phyloP scores from a whole-genome alignment of 331 rosid genomes.

The Malus hybrid region DNA sequence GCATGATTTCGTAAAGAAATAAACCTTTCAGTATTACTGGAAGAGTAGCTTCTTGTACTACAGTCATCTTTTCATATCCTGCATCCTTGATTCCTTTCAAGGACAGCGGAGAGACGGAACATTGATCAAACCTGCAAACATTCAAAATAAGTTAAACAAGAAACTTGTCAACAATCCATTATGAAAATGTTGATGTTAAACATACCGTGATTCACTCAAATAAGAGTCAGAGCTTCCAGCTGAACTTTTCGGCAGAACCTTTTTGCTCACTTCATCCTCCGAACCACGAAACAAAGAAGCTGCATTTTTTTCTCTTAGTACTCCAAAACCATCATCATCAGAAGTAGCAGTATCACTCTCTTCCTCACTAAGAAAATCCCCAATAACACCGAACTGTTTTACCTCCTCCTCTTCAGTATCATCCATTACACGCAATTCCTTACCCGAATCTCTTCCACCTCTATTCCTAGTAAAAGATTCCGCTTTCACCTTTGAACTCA shows the following conservation, averaged over 20 bases:
- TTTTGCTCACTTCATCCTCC: conserved; percentile 18
- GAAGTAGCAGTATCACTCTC: conserved; percentile 35
- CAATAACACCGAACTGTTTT: conserved; percentile 22
- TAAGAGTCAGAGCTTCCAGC: conserved; percentile 52
- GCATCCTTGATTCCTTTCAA: conserved; percentile 84
- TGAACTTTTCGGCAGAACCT: conserved; percentile 23
- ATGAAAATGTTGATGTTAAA: background rate
- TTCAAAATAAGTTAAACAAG: conserved; percentile 20
- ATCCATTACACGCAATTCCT: conserved; percentile 10
- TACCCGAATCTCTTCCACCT: conserved; percentile 19
- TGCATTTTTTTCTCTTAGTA: conserved; percentile 27
- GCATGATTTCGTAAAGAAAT: background rate
- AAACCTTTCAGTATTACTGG: conserved; percentile 81
- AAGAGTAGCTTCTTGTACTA: conserved; percentile 94
- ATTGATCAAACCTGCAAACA: conserved; percentile 66
- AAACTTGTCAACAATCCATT: background rate
- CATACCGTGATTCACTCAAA: conserved; percentile 77
- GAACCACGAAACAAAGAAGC: conserved; percentile 35
- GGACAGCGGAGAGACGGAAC: conserved; percentile 64
- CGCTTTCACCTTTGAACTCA: background rate
- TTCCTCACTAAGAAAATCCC: conserved; percentile 42
- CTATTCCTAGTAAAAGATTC: conserved; percentile 40
- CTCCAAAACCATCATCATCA: conserved; percentile 4
- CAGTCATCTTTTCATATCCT: conserved; percentile 91
- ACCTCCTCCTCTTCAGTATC: conserved; percentile 24